A percentile compares a stretch with the other conserved stretches of the same genome.
Conservation (phyloP, 148 eudicot species). For the Vaccinium darrowii region DNA sequence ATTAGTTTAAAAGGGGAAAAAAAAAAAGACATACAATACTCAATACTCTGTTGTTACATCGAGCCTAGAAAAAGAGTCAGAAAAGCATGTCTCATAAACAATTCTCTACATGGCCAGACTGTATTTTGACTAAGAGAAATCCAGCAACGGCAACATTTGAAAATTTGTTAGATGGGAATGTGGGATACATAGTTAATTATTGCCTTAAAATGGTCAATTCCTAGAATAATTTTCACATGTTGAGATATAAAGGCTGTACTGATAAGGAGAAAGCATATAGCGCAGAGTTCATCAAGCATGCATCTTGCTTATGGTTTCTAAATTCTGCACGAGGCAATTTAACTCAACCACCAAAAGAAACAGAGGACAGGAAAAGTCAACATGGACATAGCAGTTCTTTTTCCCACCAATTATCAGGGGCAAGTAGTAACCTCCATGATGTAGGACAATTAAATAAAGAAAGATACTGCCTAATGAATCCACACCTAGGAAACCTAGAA, state of each 20-base stretch:
- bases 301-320: neutral
- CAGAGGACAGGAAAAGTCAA: neutral
- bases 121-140: neutral
- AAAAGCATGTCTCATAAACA: neutral
- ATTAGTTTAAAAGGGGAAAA: neutral
- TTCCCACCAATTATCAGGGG: neutral
- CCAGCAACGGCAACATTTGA: neutral
- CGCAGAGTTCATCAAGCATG: neutral
- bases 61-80: neutral
- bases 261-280: neutral
- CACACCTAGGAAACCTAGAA: too few species aligned
- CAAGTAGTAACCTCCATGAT: neutral
- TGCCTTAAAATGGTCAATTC: neutral
- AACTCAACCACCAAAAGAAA: neutral
- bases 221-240: neutral
- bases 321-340: neutral
- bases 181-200: neutral
- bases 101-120: neutral
- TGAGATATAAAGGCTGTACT: neutral
- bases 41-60: neutral
- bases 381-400: neutral
- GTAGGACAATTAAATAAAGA: too few species aligned
- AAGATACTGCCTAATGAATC: too few species aligned
- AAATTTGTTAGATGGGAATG: neutral
- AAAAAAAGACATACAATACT: neutral